Percentiles rank a stretch among this genome's conserved stretches.
Evolutionary conservation across 441 rosid genomes (phyloP).

Genomic region (Melastoma candidum): DNA sequence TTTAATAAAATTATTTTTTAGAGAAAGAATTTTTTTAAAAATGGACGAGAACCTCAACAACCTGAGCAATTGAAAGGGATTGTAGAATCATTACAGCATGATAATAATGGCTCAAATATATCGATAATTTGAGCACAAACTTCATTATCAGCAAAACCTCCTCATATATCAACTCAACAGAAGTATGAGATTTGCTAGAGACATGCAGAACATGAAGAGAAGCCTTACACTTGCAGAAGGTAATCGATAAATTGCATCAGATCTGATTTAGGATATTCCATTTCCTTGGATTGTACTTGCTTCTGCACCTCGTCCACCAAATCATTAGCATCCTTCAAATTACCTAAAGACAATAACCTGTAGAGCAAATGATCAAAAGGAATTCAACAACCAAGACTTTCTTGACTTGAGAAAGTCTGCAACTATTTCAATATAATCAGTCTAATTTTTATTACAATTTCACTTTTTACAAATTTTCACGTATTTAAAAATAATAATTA

Average conservation of each 20-base stretch:
- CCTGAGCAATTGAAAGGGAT: constrained; percentile 26
- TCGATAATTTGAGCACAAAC: too few species aligned
- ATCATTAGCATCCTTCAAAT: constrained; percentile 66
- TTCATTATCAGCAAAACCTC: too few species aligned
- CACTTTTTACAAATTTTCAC: too few species aligned
- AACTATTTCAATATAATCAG: too few species aligned
- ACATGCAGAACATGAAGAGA: not conserved
- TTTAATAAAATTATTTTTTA: too few species aligned
- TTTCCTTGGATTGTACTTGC: constrained; percentile 45
- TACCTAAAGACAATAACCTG: constrained; percentile 82
- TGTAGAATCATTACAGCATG: not conserved
- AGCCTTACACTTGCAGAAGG: constrained; percentile 73
- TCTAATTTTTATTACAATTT: too few species aligned
- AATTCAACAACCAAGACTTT: not conserved
- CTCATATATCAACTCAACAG: not conserved
- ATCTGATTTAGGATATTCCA: constrained; percentile 55
- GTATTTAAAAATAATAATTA: too few species aligned
- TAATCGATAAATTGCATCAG: constrained; percentile 51
- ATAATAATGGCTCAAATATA: too few species aligned
- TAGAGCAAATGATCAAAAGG: constrained; percentile 7
- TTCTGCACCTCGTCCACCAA: constrained; percentile 66
- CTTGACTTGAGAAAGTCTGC: too few species aligned
- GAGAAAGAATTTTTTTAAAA: too few species aligned
- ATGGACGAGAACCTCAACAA: too few species aligned
- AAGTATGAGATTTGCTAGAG: not conserved